Conservation (phyloP, 768 basidiomycete genomes). For the Pleurotus cornucopiae region DNA sequence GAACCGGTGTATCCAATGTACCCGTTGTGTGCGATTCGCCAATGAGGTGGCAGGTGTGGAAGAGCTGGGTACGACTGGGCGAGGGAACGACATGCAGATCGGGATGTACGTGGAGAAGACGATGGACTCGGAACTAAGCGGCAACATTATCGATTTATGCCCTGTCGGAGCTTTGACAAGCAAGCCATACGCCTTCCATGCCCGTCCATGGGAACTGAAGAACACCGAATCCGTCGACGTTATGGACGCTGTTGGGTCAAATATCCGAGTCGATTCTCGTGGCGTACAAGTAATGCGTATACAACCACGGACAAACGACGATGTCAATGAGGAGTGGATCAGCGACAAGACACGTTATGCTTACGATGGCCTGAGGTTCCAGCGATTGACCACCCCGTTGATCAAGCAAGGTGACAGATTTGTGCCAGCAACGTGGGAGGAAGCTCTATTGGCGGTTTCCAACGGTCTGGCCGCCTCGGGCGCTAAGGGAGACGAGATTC, state of each 20-base stretch:
- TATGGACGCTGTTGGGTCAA: constrained; percentile 91
- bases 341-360: constrained; percentile 98
- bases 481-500: constrained; percentile 88
- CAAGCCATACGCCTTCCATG: constrained; percentile 98
- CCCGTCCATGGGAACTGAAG: constrained; percentile 98
- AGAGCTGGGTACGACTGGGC: constrained; percentile 93
- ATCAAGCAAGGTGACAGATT: constrained; percentile 92
- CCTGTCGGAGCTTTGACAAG: constrained; percentile 97
- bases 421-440: constrained; percentile 86
- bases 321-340: constrained; percentile 99
- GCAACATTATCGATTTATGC: constrained; percentile 95
- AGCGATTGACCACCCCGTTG: constrained; percentile 89
- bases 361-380: constrained; percentile 92
- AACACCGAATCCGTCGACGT: constrained; percentile 96
- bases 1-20: constrained; percentile 99
- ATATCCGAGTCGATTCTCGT: constrained; percentile 93
- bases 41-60: constrained; percentile 99
- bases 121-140: constrained; percentile 95
- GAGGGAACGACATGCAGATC: constrained; percentile 98
- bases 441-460: constrained; percentile 73
- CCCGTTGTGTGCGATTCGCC: constrained; percentile 97
- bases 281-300: constrained; percentile 97
- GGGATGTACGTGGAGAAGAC: constrained; percentile 98
- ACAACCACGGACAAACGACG: constrained; percentile 94
- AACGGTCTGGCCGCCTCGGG: constrained; percentile 78